These are phyloP conservation scores for Pseudocercospora fuligena DNA, from an alignment of 2,329 filamentous ascomycete genomes.

Conservation along the genomic window DNA sequence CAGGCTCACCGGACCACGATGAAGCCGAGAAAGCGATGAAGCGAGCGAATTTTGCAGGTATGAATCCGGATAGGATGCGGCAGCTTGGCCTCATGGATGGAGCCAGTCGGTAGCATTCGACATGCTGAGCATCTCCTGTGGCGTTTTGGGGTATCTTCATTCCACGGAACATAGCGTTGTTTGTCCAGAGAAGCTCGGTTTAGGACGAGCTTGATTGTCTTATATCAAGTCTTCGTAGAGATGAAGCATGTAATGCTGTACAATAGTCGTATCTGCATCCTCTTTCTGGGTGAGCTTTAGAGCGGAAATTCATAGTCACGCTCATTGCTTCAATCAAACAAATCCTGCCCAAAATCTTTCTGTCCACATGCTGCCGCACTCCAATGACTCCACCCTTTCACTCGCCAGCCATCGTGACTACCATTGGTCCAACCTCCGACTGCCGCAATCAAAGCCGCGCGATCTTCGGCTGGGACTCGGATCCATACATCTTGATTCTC, in stretches of 20 bases:
- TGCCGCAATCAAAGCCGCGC: slow-evolving; percentile 65
- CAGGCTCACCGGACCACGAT: slow-evolving; percentile 42
- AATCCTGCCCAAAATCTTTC: slow-evolving; percentile 51
- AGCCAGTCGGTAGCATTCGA: slow-evolving; percentile 25
- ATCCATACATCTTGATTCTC: slow-evolving; percentile 65
- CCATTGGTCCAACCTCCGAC: slow-evolving; percentile 67
- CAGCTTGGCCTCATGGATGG: slow-evolving; percentile 39
- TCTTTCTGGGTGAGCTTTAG: neutral
- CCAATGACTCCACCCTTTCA: slow-evolving; percentile 67
- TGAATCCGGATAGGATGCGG: slow-evolving; percentile 44
- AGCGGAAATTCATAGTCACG: neutral
- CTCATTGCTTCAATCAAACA: slow-evolving; percentile 45
- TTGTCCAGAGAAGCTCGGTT: slow-evolving; percentile 8
- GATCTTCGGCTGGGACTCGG: slow-evolving; percentile 65
- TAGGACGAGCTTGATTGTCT: slow-evolving; percentile 8
- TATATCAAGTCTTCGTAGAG: neutral
- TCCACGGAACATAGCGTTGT: slow-evolving; percentile 2
- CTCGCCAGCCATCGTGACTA: slow-evolving; percentile 50
- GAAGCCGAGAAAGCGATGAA: slow-evolving; percentile 35
- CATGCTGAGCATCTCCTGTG: neutral
- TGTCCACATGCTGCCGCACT: slow-evolving; percentile 62
- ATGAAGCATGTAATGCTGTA: slow-evolving; percentile 30
- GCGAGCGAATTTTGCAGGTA: slow-evolving; percentile 37
- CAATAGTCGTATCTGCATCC: slow-evolving; percentile 23
- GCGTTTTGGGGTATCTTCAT: slow-evolving; percentile 9